These are phyloP conservation scores for Geranium brycei DNA, from an alignment of 345 rosid species.

Conservation along the genomic window DNA sequence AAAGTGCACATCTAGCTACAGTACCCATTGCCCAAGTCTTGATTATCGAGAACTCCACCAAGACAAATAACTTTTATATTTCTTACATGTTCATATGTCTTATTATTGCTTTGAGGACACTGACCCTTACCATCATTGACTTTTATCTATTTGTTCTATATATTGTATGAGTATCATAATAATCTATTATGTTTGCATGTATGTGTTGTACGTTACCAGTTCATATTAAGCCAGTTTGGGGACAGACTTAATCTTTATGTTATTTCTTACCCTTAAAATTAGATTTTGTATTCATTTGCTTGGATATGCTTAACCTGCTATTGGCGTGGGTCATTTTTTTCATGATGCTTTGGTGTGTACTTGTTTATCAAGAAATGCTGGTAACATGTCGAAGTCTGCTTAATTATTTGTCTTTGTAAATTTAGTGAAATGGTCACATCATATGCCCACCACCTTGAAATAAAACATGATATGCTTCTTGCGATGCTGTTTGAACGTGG, in stretches of 20 bases:
- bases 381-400: not conserved
- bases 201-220: not conserved
- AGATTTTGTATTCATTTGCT: not conserved
- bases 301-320: not conserved
- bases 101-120: not conserved
- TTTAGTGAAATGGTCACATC: constrained; percentile 72
- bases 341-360: not conserved
- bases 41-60: no score
- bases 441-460: constrained; percentile 76
- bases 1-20: no score
- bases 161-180: no score
- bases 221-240: not conserved
- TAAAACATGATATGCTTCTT: constrained; percentile 87
- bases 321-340: not conserved
- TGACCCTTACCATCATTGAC: not conserved
- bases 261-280: not conserved
- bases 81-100: not conserved
- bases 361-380: not conserved
- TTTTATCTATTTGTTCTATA: not conserved
- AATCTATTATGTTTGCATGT: not conserved
- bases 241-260: not conserved
- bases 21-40: no score
- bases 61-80: no score
- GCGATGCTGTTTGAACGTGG: constrained; percentile 64
- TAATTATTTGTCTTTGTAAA: constrained; percentile 3